Percentiles rank a stretch among this genome's conserved stretches.
phyloP scores from a whole-genome alignment of 352 stramenopile genomes.

The Phytophthora pistaciae region DNA sequence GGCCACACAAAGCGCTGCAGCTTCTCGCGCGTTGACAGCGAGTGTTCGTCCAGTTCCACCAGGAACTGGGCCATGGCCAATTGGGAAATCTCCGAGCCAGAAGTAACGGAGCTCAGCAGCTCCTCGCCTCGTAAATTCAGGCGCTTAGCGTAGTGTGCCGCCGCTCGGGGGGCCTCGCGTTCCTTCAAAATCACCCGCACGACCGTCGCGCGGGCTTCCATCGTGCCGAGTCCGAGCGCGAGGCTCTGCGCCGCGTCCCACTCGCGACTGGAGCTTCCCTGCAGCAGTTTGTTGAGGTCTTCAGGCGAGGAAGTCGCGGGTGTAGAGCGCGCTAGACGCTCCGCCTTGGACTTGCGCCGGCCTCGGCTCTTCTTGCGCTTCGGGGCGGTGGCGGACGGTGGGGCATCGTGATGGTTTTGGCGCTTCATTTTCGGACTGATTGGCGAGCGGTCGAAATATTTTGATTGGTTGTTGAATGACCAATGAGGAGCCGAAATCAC shows the following conservation, averaged over 20 bases:
- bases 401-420: neutral
- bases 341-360: constrained; percentile 56
- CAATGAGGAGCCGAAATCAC: constrained; percentile 5
- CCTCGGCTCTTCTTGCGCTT: constrained; percentile 47
- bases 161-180: constrained; percentile 51
- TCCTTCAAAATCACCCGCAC: constrained; percentile 50
- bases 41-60: constrained; percentile 46
- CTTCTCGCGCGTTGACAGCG: constrained; percentile 45
- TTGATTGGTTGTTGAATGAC: constrained; percentile 14
- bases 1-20: constrained; percentile 64
- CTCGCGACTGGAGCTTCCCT: constrained; percentile 43
- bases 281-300: constrained; percentile 35
- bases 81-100: constrained; percentile 24
- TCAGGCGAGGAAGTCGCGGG: constrained; percentile 8
- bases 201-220: constrained; percentile 47
- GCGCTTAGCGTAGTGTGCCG: constrained; percentile 76
- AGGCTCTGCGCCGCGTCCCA: constrained; percentile 75
- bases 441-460: constrained; percentile 2
- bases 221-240: constrained; percentile 47
- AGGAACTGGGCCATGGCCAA: constrained; percentile 68
- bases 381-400: neutral
- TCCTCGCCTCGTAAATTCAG: constrained; percentile 44
- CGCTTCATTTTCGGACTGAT: constrained; percentile 29
- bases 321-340: constrained; percentile 47
- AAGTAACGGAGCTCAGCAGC: constrained; percentile 31